These are phyloP conservation scores for Citrullus amarus DNA, from an alignment of 306 rosid species.

Conservation along the genomic window DNA sequence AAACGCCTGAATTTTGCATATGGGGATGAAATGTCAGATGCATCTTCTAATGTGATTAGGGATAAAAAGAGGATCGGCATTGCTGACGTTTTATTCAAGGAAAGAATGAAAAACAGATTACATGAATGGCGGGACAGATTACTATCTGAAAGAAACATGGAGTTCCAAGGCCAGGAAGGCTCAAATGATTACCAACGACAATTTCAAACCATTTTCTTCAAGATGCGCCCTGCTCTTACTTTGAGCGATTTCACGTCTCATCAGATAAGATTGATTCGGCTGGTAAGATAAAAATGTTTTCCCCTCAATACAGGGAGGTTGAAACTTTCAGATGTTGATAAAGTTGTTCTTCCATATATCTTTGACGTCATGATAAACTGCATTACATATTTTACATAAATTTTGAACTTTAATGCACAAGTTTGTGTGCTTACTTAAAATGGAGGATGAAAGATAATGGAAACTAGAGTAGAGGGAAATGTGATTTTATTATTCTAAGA, in stretches of 20 bases:
- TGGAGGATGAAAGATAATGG: background rate
- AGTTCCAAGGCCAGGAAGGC: constrained; percentile 30
- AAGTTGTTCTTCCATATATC: background rate
- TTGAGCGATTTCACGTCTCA: constrained; percentile 71
- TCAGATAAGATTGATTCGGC: constrained; percentile 67
- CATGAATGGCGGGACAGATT: constrained; percentile 73
- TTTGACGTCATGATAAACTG: background rate
- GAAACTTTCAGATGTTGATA: background rate
- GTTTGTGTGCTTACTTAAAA: background rate
- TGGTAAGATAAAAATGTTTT: constrained; percentile 31
- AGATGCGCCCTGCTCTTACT: constrained; percentile 68
- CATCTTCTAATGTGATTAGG: constrained; percentile 17
- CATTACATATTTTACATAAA: background rate
- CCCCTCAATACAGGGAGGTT: background rate
- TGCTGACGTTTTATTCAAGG: constrained; percentile 55
- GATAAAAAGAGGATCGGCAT: constrained; percentile 28
- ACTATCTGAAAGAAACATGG: constrained; percentile 30
- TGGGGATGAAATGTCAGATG: constrained; percentile 28
- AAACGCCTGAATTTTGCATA: constrained; percentile 25
- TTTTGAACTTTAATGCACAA: background rate
- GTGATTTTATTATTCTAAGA: background rate
- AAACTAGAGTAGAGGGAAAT: background rate
- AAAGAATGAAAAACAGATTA: constrained; percentile 62
- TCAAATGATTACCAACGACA: constrained; percentile 42
- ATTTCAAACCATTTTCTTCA: constrained; percentile 56